These are phyloP conservation scores for Pythium dissotocum DNA, from an alignment of 352 stramenopile genomes.

Conservation along the genomic window DNA sequence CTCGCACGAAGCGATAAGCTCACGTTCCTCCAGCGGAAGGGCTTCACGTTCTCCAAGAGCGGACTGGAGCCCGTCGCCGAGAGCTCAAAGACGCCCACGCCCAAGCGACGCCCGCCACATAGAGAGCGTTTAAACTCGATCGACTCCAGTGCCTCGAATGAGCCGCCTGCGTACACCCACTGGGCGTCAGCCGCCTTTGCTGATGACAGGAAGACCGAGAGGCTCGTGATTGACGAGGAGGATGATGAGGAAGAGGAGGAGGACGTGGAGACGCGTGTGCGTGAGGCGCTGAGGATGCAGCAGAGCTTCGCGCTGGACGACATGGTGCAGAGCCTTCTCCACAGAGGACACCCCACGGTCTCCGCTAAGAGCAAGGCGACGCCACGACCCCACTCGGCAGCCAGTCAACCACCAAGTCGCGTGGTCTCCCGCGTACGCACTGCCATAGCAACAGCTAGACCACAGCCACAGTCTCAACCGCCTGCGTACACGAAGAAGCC, in stretches of 20 bases:
- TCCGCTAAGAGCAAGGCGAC: conserved; percentile 9
- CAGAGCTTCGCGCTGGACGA: conserved; percentile 58
- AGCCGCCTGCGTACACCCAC: conserved; percentile 15
- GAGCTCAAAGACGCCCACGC: conserved; percentile 25
- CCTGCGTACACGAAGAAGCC: not conserved
- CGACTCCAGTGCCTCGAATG: not conserved
- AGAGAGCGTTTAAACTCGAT: not conserved
- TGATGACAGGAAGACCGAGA: conserved; percentile 5
- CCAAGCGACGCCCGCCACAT: not conserved
- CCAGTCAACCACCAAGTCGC: conserved; percentile 4
- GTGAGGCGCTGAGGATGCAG: conserved; percentile 44
- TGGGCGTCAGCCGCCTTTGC: conserved; percentile 17
- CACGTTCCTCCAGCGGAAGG: conserved; percentile 41
- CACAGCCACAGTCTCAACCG: not conserved
- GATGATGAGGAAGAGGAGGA: conserved; percentile 26
- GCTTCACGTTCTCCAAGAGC: conserved; percentile 42
- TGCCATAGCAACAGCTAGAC: not conserved
- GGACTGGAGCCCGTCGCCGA: conserved; percentile 18
- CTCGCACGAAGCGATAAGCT: conserved; percentile 42
- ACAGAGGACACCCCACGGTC: not conserved
- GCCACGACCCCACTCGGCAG: not conserved
- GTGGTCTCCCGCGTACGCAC: conserved; percentile 18
- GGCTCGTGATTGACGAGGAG: conserved; percentile 9
- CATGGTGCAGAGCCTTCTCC: conserved; percentile 51
- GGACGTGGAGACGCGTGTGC: conserved; percentile 25